Evolutionary conservation across 768 basidiomycete species (phyloP).

Genomic region (Boletus rubroflammeus): DNA sequence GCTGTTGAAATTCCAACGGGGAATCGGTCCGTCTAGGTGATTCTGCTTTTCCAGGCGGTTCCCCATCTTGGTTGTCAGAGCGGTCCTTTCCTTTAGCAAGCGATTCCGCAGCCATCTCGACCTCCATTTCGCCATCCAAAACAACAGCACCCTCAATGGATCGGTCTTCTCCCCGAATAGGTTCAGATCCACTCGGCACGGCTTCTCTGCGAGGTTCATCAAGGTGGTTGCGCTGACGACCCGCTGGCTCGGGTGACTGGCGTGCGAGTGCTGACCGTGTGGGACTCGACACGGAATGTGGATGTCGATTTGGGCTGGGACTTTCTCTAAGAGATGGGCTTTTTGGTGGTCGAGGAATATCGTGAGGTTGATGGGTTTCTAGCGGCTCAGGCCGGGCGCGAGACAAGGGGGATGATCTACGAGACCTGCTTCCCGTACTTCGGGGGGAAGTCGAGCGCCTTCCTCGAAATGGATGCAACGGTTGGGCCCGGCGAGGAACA

Average conservation of each 20-base stretch:
- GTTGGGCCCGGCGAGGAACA: conserved; percentile 14
- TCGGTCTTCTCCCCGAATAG: conserved; percentile 2
- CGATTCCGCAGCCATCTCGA: conserved; percentile 5
- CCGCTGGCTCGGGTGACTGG: conserved; percentile 1
- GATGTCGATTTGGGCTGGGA: conserved; percentile 9
- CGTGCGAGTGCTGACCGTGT: conserved; percentile 2
- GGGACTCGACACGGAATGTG: conserved; percentile 12
- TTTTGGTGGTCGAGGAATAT: conserved; percentile 7
- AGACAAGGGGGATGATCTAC: conserved; percentile 19
- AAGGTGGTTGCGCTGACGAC: background rate
- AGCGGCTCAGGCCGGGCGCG: conserved; percentile 12
- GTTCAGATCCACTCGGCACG: background rate
- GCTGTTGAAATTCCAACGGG: conserved; percentile 7
- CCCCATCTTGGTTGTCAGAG: conserved; percentile 15
- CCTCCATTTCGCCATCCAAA: conserved; percentile 4
- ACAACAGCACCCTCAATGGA: background rate
- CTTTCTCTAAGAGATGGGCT: conserved; percentile 16
- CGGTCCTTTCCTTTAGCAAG: conserved; percentile 14
- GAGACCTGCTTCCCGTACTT: conserved; percentile 22
- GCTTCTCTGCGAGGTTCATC: background rate
- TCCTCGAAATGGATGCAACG: conserved; percentile 13
- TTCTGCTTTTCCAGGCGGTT: conserved; percentile 17
- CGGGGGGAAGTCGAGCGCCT: conserved; percentile 22
- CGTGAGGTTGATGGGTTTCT: conserved; percentile 9
- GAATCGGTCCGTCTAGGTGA: conserved; percentile 25